phyloP scores from a whole-genome alignment of 345 rosid genomes.

The Noccaea bulbosa region DNA sequence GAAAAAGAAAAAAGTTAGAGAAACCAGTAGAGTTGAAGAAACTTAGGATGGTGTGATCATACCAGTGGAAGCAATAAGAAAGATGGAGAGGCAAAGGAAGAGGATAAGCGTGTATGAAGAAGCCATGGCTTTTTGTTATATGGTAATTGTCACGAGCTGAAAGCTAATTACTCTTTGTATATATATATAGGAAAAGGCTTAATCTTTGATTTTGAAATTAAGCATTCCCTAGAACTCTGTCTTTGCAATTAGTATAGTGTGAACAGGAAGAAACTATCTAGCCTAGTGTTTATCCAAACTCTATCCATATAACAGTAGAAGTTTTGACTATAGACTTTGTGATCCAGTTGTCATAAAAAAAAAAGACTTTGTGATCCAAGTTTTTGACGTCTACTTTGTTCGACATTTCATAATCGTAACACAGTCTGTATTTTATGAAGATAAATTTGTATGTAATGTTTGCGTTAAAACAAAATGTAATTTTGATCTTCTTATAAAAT shows the following conservation, averaged over 20 bases:
- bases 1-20: not conserved
- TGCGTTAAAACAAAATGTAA: not conserved
- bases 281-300: conserved; percentile 35
- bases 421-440: not conserved
- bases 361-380: conserved; percentile 9
- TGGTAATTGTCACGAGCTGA: not conserved
- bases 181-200: not conserved
- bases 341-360: not conserved
- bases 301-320: conserved; percentile 23
- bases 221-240: conserved; percentile 18
- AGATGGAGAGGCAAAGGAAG: conserved; percentile 22
- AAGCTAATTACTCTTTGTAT: not conserved
- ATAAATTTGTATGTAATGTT: not conserved
- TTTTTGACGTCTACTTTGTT: conserved; percentile 40
- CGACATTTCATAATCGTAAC: conserved; percentile 9
- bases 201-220: not conserved
- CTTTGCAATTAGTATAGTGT: conserved; percentile 6
- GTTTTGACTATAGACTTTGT: conserved; percentile 29
- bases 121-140: conserved; percentile 29
- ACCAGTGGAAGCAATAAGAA: conserved; percentile 36
- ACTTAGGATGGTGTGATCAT: conserved; percentile 26
- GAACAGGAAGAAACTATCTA: conserved; percentile 25
- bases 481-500: not conserved
- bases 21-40: conserved; percentile 3
- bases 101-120: conserved; percentile 33